Base-by-base conservation (phyloP, 192 early-diverging fungal species). In the Backusella psychrophila region DNA sequence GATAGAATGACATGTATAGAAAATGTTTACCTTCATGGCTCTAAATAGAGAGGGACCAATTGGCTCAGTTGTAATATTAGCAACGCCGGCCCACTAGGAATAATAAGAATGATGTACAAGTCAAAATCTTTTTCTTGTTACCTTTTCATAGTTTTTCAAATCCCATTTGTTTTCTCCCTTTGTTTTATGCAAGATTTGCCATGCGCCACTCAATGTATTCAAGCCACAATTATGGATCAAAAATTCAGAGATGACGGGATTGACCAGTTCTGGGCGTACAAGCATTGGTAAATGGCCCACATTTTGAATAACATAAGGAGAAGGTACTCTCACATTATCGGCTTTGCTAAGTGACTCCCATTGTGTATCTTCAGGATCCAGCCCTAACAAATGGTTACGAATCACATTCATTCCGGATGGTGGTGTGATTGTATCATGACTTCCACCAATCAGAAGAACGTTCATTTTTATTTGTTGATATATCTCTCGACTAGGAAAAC, bases 111-210 rank as follows among this genome's bases (percentile, higher is more conserved):
- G 46, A 31, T 36, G 26, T 12, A 39, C 7, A 39, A 39, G 19
- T 53, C n/a, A 33, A 56, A 4, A 0, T n/a, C 11, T 41, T 26
- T 11, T 15, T 33, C 12, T 63, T 66, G 2, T 34, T 69, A 89
- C 86, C 86, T 89, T 89, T 81, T 87, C 86, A 34, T 80, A 85
- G 39, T 89, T 89, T 75, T 89, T 89, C n/a, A 89, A 73, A 75
- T 85, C 85, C 88, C 88, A 89, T 38, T 87, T 89, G 71, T 87
- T 89, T 38, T 89, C 88, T n/a, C 80, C 78, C 26, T 81, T 75
- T 12, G 83, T 84, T 69, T 85, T 85, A 66, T 80, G 73, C 3
- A 84, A 72, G 15, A 89, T 85, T 49, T 89, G 88, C 88, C 86
- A 89, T 21, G 82, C 80, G 7, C 83, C 82, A 72, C 84, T 84